These are phyloP conservation scores for Aspergillus tamarii DNA, from an alignment of 2,329 filamentous ascomycete species.

Conservation along the genomic window DNA sequence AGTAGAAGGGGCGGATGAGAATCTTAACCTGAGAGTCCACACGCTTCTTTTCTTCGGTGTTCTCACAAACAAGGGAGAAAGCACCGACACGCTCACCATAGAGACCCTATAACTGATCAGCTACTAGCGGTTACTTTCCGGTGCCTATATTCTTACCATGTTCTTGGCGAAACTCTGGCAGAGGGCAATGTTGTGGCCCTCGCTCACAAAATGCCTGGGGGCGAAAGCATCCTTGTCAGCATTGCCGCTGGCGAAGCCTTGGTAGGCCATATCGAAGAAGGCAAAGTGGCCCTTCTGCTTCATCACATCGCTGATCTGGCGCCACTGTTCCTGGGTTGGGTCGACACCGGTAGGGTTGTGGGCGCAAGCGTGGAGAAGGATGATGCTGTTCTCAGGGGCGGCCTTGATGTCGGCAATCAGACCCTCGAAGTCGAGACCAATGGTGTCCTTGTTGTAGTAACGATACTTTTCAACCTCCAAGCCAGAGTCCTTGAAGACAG, in stretches of 20 bases:
- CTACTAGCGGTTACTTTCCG: neutral
- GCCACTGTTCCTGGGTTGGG: slow-evolving; percentile 89
- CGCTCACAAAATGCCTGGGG: slow-evolving; percentile 86
- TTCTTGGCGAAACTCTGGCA: slow-evolving; percentile 98
- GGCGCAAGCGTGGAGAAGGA: slow-evolving; percentile 94
- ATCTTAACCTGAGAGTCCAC: slow-evolving; percentile 99
- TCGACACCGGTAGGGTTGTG: slow-evolving; percentile 98
- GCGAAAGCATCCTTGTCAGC: slow-evolving; percentile 93
- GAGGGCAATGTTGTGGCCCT: slow-evolving; percentile 86
- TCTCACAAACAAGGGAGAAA: slow-evolving; percentile 87
- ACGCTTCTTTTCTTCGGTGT: slow-evolving; percentile 88
- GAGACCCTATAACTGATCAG: slow-evolving; percentile 66
- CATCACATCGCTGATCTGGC: slow-evolving; percentile 81
- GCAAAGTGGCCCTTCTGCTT: slow-evolving; percentile 86
- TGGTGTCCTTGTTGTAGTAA: slow-evolving; percentile 99
- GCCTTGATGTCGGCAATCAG: slow-evolving; percentile 87
- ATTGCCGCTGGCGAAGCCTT: slow-evolving; percentile 93
- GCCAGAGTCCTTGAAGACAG: slow-evolving; percentile 91
- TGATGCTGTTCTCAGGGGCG: slow-evolving; percentile 82
- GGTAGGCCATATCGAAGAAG: slow-evolving; percentile 99
- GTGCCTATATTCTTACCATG: slow-evolving; percentile 66
- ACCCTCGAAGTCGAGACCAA: slow-evolving; percentile 95
- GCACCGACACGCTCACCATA: slow-evolving; percentile 98
- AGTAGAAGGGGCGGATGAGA: slow-evolving; percentile 94
- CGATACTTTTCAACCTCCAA: slow-evolving; percentile 92